These are phyloP conservation scores for Medicago arabica DNA, from an alignment of 306 rosid genomes.

Conservation along the genomic window DNA sequence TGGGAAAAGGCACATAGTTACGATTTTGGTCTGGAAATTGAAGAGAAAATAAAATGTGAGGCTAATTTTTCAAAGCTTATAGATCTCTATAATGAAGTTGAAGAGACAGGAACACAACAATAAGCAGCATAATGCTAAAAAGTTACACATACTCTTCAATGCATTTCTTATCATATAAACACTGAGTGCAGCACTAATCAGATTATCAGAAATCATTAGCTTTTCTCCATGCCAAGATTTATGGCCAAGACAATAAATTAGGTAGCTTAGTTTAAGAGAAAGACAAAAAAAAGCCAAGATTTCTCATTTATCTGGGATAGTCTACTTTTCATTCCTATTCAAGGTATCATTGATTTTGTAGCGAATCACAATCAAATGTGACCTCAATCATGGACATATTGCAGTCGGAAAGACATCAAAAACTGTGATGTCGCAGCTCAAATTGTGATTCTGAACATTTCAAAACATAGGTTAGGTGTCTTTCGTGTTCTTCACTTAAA, in stretches of 20 bases:
- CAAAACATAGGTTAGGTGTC: neutral
- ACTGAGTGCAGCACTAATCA: neutral
- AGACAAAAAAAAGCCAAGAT: neutral
- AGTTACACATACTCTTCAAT: constrained; percentile 17
- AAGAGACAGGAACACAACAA: neutral
- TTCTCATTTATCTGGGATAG: neutral
- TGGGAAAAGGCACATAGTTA: constrained; percentile 41
- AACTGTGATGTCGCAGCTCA: neutral
- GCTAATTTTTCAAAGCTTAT: neutral
- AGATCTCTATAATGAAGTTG: neutral
- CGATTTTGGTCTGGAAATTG: constrained; percentile 60
- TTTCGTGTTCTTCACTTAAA: neutral
- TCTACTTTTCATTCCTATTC: neutral
- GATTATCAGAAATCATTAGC: neutral
- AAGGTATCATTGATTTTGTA: neutral
- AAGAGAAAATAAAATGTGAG: constrained; percentile 36
- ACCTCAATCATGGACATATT: neutral
- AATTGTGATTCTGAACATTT: neutral
- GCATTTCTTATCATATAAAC: neutral
- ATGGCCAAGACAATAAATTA: no score
- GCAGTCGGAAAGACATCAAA: neutral
- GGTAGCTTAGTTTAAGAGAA: neutral
- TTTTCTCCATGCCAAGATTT: neutral
- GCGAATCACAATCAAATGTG: neutral
- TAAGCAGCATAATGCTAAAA: constrained; percentile 16